Conservation (phyloP, 352 stramenopile species). For the Globisporangium barbulae region DNA sequence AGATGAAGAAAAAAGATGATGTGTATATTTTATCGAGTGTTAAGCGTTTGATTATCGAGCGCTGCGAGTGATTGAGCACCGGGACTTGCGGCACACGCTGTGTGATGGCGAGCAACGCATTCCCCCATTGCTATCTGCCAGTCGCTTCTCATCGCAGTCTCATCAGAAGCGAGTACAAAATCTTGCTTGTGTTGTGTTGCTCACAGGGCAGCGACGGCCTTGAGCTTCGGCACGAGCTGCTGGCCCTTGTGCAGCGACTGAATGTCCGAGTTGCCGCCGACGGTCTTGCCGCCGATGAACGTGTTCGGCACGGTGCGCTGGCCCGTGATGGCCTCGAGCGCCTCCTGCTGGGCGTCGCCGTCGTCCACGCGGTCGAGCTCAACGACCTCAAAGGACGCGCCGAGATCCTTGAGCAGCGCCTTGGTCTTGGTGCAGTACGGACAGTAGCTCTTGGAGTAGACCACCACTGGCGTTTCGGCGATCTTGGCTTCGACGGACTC, state of each 20-base stretch:
- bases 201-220: constrained; percentile 49
- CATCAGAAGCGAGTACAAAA: neutral
- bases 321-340: constrained; percentile 67
- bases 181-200: neutral
- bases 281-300: constrained; percentile 93
- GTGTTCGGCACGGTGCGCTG: constrained; percentile 96
- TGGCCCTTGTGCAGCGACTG: constrained; percentile 82
- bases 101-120: neutral
- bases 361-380: constrained; percentile 55
- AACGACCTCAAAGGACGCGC: constrained; percentile 49
- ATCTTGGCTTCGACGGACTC: constrained; percentile 69
- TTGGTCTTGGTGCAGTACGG: constrained; percentile 90
- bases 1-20: neutral
- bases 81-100: neutral
- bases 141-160: neutral
- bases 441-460: constrained; percentile 96
- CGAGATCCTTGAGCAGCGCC: constrained; percentile 49
- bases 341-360: constrained; percentile 56
- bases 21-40: constrained; percentile 6
- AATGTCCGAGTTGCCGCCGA: constrained; percentile 95
- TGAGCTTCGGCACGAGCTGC: constrained; percentile 87
- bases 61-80: neutral
- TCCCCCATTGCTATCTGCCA: neutral
- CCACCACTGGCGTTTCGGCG: constrained; percentile 43
- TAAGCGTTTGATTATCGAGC: neutral